Conservation (phyloP, 768 basidiomycete genomes). For the Serendipita sp. region DNA sequence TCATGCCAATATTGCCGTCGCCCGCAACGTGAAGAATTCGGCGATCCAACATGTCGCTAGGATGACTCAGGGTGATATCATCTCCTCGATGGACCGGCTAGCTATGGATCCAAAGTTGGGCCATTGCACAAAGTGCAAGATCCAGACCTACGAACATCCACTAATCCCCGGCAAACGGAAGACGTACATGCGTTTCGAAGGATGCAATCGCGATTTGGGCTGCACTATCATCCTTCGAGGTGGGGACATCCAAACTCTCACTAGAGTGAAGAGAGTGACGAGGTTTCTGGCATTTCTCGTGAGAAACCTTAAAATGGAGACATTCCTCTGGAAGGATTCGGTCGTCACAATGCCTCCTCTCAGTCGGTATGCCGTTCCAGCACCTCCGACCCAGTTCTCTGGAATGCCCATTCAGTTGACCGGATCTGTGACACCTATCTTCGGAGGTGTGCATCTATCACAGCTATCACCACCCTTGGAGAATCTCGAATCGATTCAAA, state of each 20-base stretch:
- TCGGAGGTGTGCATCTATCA: neutral
- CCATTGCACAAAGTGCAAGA: conserved; percentile 66
- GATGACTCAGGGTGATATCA: conserved; percentile 88
- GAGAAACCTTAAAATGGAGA: conserved; percentile 86
- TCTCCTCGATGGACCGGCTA: conserved; percentile 89
- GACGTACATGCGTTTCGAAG: conserved; percentile 97
- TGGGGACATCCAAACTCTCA: conserved; percentile 62
- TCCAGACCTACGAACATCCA: conserved; percentile 90
- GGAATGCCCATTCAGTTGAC: neutral
- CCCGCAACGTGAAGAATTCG: conserved; percentile 72
- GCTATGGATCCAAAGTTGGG: conserved; percentile 81
- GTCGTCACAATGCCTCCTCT: conserved; percentile 60
- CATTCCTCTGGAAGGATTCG: conserved; percentile 83
- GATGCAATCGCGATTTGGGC: conserved; percentile 81
- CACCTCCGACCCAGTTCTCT: conserved; percentile 15
- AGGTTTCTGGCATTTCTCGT: conserved; percentile 86
- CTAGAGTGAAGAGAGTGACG: conserved; percentile 81
- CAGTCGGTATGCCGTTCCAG: conserved; percentile 48
- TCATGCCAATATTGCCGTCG: conserved; percentile 76
- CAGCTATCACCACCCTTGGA: conserved; percentile 15
- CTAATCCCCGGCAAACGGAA: conserved; percentile 90
- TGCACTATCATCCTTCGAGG: conserved; percentile 90
- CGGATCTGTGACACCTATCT: neutral
- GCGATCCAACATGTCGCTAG: conserved; percentile 80
- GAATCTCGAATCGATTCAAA: conserved; percentile 15